Base-by-base conservation (phyloP, 2,329 filamentous ascomycete genomes). In the Stenocarpella maydis region DNA sequence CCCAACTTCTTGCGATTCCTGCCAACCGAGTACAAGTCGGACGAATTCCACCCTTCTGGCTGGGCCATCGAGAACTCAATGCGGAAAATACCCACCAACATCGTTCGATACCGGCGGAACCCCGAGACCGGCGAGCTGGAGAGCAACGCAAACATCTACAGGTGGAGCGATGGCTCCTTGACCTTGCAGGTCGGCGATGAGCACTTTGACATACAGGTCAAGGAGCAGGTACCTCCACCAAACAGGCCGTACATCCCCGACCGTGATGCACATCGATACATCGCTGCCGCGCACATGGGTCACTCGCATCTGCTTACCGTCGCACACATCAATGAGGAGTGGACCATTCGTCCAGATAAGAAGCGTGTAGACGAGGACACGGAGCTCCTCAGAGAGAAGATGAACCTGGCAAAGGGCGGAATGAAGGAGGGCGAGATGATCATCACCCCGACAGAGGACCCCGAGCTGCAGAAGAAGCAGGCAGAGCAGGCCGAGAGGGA, bases 161-260 rank as follows among this genome's bases (percentile, higher is more conserved):
- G 88, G 74, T 95, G 92, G 92, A 93, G 90, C 71, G 92, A 95
- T 76, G 92, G 92, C 34, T 93, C 91, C 4, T 82, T 93, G 19
- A 94, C 92, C 14, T 82, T 95, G 28, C 88, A 91, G n/a, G 84
- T 95, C 28, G 92, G 92, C 17, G 89, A 88, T 70, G 89, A 90
- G 72, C 92, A 95, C 75, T 95, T 91, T 82, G 91, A 94, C 75
- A 86, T 95, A 54, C 86, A 89, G 72, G 89, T 87, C 74, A 94
- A 93, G 79, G 81, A 85, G 28, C 87, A 94, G 58, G 91, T 91
- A 2, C 91, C 91, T 2, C 82, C 85, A 1, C 81, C 80, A 15
- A 81, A 84, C 74, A 87, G 89, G 74, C 83, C 86, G 2, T 92
- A 92, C 81, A 83, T 89, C 71, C 87, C 90, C 74, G 83, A 88